Conservation (phyloP, 768 basidiomycete genomes). For the Trametes sanguinea region DNA sequence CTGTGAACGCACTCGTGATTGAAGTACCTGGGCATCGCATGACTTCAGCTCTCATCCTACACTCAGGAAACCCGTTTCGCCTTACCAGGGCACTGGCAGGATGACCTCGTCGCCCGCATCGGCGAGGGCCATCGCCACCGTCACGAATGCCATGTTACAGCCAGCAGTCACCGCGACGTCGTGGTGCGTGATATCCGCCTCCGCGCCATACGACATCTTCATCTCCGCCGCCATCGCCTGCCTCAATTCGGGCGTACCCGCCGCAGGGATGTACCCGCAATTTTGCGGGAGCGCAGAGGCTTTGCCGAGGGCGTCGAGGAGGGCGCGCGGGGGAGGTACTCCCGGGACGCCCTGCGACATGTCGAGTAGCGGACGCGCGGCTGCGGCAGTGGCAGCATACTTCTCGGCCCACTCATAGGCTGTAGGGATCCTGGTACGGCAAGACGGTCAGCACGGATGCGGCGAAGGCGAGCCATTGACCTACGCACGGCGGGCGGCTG, state of each 20-base stretch:
- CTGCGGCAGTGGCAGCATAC: slow-evolving; percentile 40
- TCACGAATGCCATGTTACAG: slow-evolving; percentile 73
- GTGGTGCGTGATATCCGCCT: slow-evolving; percentile 47
- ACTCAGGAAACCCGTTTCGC: not conserved
- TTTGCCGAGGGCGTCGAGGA: slow-evolving; percentile 47
- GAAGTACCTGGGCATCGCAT: slow-evolving; percentile 52
- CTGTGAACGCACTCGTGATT: slow-evolving; percentile 53
- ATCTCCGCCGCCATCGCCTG: slow-evolving; percentile 61
- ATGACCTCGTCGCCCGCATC: slow-evolving; percentile 71
- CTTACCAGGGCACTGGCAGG: slow-evolving; percentile 71
- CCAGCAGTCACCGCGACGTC: slow-evolving; percentile 74
- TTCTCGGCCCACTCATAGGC: slow-evolving; percentile 57
- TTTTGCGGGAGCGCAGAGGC: slow-evolving; percentile 45
- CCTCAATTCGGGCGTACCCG: slow-evolving; percentile 58
- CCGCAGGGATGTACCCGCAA: slow-evolving; percentile 59
- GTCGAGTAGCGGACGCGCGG: slow-evolving; percentile 55
- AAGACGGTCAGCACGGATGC: too few relatives aligned
- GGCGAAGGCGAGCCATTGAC: too few relatives aligned
- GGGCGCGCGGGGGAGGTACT: slow-evolving; percentile 51
- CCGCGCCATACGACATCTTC: slow-evolving; percentile 53
- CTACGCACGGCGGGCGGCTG: slow-evolving; percentile 26
- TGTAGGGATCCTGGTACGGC: slow-evolving; percentile 48
- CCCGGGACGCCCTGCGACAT: slow-evolving; percentile 81
- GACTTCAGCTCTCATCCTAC: not conserved
- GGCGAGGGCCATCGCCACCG: slow-evolving; percentile 62